Conservation (phyloP, 2,329 filamentous ascomycete species). For the Fusarium sp. region DNA sequence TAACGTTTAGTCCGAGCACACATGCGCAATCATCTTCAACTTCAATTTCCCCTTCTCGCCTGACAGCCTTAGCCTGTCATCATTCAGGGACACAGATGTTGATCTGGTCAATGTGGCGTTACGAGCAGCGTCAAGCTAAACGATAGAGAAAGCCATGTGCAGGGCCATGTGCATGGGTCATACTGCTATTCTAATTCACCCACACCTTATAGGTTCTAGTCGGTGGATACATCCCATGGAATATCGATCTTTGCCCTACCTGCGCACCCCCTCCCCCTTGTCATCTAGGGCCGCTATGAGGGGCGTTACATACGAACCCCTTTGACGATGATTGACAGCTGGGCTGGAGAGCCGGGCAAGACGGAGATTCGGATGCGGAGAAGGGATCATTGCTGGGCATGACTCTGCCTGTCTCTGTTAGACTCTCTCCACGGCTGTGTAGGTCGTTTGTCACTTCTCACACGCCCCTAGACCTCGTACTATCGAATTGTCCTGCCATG, state of each 20-base stretch:
- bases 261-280: slow-evolving; percentile 41
- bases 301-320: slow-evolving; percentile 35
- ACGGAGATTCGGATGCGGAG: slow-evolving; percentile 39
- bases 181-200: slow-evolving; percentile 3
- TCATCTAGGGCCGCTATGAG: slow-evolving; percentile 30
- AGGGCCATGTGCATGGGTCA: slow-evolving; percentile 40
- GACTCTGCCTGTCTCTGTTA: neutral
- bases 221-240: slow-evolving; percentile 24
- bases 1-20: neutral
- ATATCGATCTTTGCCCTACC: slow-evolving; percentile 36
- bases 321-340: slow-evolving; percentile 41
- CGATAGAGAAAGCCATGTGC: slow-evolving; percentile 8
- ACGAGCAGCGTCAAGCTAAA: slow-evolving; percentile 38
- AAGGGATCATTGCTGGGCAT: slow-evolving; percentile 26
- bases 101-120: slow-evolving; percentile 40
- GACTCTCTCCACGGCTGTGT: neutral
- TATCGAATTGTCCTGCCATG: slow-evolving; percentile 24
- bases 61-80: slow-evolving; percentile 4
- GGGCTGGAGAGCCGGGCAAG: slow-evolving; percentile 10
- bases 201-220: slow-evolving; percentile 10
- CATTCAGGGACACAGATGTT: slow-evolving; percentile 35
- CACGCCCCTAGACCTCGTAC: slow-evolving; percentile 19
- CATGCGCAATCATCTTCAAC: slow-evolving; percentile 1
- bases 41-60: neutral
- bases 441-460: neutral